Percentiles rank a stretch among this genome's conserved stretches.
Conservation (phyloP, 2,329 filamentous ascomycete species). For the Aspergillus pseudoglaucus region DNA sequence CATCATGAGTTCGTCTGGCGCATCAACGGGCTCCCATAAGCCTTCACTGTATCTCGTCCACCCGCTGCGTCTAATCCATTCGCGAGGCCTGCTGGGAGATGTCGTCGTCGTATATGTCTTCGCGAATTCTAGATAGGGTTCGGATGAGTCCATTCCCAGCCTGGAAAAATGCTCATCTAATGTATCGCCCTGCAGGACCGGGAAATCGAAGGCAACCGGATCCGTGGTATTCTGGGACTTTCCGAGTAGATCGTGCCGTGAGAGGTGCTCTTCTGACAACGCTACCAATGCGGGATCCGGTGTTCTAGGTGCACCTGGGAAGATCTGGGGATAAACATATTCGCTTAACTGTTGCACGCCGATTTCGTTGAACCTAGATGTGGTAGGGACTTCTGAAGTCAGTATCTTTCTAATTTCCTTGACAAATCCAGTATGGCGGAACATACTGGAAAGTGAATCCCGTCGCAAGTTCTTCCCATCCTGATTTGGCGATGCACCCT, state of each 20-base stretch:
- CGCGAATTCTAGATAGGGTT: conserved; percentile 71
- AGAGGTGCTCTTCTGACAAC: conserved; percentile 74
- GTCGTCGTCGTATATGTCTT: conserved; percentile 64
- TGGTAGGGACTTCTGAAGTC: conserved; percentile 30
- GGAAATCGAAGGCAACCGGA: conserved; percentile 82
- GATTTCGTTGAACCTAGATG: conserved; percentile 80
- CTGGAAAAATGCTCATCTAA: conserved; percentile 93
- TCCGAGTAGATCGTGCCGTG: conserved; percentile 76
- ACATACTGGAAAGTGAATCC: conserved; percentile 24
- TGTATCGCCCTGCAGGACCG: conserved; percentile 67
- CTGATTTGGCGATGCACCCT: conserved; percentile 7
- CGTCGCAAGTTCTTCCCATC: conserved; percentile 2
- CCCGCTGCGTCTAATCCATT: conserved; percentile 74
- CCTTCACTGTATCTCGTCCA: conserved; percentile 94
- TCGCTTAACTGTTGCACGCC: conserved; percentile 88
- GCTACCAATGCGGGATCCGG: conserved; percentile 67
- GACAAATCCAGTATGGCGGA: not conserved
- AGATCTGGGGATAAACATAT: conserved; percentile 77
- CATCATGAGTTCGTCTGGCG: conserved; percentile 72
- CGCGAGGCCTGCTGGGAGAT: conserved; percentile 54
- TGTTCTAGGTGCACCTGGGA: conserved; percentile 49
- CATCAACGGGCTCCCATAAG: conserved; percentile 62
- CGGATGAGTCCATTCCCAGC: conserved; percentile 76
- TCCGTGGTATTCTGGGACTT: conserved; percentile 73
- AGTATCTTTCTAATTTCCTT: conserved; percentile 3